Conservation (phyloP, 2,329 filamentous ascomycete genomes). For the Botryotinia narcissicola region DNA sequence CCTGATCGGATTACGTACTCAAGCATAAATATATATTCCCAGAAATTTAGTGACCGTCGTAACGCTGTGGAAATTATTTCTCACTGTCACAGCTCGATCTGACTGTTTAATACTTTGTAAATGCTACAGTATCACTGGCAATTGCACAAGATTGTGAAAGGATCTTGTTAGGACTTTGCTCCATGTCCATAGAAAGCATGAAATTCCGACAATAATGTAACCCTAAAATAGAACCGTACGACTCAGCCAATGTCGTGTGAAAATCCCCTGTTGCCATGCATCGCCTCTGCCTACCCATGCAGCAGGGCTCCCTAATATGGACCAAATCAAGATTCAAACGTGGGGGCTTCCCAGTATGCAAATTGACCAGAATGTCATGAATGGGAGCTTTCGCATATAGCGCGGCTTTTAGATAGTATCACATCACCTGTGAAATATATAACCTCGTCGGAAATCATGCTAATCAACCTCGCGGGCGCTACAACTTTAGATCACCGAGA, state of each 20-base stretch:
- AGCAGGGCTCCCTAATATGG: background rate
- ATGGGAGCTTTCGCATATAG: background rate
- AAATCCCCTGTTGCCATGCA: background rate
- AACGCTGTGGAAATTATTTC: constrained; percentile 4
- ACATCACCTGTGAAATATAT: background rate
- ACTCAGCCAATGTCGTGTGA: background rate
- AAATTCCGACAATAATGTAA: background rate
- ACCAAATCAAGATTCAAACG: background rate
- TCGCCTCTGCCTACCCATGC: background rate
- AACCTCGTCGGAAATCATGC: background rate
- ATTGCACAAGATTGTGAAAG: background rate
- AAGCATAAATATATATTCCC: background rate
- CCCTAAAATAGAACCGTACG: background rate
- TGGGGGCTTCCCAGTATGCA: background rate
- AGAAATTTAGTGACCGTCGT: background rate
- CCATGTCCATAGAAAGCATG: background rate
- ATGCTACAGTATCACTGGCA: background rate
- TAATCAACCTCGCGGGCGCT: background rate
- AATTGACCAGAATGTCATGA: background rate
- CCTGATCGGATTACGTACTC: background rate
- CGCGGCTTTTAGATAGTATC: background rate
- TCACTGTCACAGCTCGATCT: background rate
- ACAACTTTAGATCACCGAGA: background rate
- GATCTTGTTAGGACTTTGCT: background rate
- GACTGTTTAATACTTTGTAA: background rate